These are phyloP conservation scores for Xylaria palmicola DNA, from an alignment of 495 filamentous ascomycete species.

Conservation along the genomic window DNA sequence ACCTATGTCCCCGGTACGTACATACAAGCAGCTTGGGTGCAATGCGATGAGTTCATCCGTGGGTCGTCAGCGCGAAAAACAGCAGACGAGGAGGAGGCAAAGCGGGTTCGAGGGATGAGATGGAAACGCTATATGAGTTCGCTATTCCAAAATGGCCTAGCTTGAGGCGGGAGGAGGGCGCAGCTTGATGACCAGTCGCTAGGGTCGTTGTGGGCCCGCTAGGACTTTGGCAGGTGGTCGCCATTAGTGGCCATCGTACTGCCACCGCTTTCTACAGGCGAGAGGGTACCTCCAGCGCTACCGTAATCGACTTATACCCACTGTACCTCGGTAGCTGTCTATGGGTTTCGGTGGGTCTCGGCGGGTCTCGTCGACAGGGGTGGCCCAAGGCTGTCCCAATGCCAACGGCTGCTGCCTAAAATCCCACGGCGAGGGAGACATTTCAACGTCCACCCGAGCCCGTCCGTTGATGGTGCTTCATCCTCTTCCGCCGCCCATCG, in stretches of 20 bases:
- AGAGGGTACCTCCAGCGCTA: neutral
- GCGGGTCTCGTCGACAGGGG: conserved; percentile 8
- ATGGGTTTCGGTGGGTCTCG: no score
- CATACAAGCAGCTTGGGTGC: neutral
- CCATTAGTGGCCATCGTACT: conserved; percentile 22
- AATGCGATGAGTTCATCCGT: conserved; percentile 12
- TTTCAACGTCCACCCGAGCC: conserved; percentile 17
- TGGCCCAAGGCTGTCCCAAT: conserved; percentile 22
- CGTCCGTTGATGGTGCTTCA: neutral
- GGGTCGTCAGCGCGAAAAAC: neutral
- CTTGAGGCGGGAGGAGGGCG: conserved; percentile 28
- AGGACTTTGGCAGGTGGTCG: conserved; percentile 28
- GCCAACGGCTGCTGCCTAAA: conserved; percentile 36
- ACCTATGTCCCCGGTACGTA: no score
- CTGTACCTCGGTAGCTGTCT: no score
- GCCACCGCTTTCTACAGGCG: neutral
- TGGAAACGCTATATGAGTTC: neutral
- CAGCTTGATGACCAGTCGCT: conserved; percentile 20
- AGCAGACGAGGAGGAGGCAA: conserved; percentile 10
- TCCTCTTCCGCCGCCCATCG: conserved; percentile 1
- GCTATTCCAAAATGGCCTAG: conserved; percentile 21
- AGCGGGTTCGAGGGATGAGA: neutral
- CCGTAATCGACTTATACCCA: neutral
- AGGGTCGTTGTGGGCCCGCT: conserved; percentile 25
- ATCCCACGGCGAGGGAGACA: conserved; percentile 23